Percentiles rank a stretch among this genome's conserved stretches.
Evolutionary conservation across 2,329 filamentous ascomycete genomes (phyloP).

Genomic region (Aureobasidium namibiae): DNA sequence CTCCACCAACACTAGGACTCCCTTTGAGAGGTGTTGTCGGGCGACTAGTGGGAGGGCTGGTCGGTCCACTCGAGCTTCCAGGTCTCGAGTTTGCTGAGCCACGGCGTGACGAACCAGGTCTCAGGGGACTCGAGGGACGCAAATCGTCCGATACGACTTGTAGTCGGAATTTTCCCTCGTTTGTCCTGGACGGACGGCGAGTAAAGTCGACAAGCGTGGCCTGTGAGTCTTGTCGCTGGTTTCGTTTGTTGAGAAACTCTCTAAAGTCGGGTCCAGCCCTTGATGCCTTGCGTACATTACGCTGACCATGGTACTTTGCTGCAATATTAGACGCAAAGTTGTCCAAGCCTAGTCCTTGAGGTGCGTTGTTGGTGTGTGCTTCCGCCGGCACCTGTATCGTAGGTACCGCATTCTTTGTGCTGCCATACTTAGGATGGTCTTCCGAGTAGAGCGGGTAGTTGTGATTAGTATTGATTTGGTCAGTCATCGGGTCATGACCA

Average conservation of each 20-base stretch:
- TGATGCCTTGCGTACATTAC: not conserved
- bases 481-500: slow-evolving; percentile 5
- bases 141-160: not conserved
- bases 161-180: not conserved
- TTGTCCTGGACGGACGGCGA: slow-evolving; percentile 1
- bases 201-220: slow-evolving; percentile 9
- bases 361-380: slow-evolving; percentile 3
- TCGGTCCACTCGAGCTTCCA: not conserved
- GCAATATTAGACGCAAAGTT: slow-evolving; percentile 8
- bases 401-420: not conserved
- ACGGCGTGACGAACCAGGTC: not conserved
- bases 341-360: slow-evolving; percentile 2
- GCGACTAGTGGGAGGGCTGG: not conserved
- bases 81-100: not conserved
- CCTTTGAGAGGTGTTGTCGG: not conserved
- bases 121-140: not conserved
- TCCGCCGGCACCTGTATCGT: not conserved
- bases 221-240: slow-evolving; percentile 7
- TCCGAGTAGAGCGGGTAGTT: slow-evolving; percentile 11
- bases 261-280: not conserved
- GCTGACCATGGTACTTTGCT: not conserved
- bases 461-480: slow-evolving; percentile 6
- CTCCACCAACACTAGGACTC: not conserved
- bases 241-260: not conserved
- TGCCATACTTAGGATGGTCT: slow-evolving; percentile 13